Conservation (phyloP, 176 grass and related monocot genomes). For the Rhynchospora pubera region DNA sequence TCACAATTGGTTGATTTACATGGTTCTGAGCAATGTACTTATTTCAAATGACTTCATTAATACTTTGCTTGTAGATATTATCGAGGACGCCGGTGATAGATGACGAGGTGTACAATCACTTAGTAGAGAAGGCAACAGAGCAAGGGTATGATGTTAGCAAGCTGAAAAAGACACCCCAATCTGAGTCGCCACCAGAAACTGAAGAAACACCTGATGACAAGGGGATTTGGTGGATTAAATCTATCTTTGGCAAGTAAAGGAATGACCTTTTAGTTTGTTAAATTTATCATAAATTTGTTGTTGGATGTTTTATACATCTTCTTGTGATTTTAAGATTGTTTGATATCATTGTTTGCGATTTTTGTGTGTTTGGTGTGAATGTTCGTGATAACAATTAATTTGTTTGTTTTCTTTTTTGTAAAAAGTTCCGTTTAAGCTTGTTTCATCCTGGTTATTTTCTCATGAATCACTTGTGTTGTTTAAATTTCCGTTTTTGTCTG, state of each 20-base stretch:
- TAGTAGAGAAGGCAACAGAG: constrained; percentile 51
- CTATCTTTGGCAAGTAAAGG: constrained; percentile 58
- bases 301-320: not conserved
- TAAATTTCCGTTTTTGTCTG: too few species aligned
- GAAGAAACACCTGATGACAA: constrained; percentile 32
- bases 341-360: not conserved
- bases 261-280: not conserved
- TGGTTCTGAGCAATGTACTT: not conserved
- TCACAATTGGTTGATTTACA: not conserved
- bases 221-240: constrained; percentile 80
- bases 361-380: not conserved
- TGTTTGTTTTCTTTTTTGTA: not conserved
- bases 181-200: constrained; percentile 45
- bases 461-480: too few species aligned
- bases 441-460: not conserved
- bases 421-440: not conserved
- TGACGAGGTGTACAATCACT: constrained; percentile 35
- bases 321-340: not conserved
- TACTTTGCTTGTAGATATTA: constrained; percentile 37
- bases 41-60: not conserved
- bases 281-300: not conserved
- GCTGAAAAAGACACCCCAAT: constrained; percentile 45
- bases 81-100: constrained; percentile 61
- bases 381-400: not conserved
- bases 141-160: constrained; percentile 56